Percentiles rank a stretch among this genome's conserved stretches.
These are phyloP conservation scores for Paecilomyces sp. DNA, from an alignment of 2,329 filamentous ascomycete genomes.

Conservation along the genomic window DNA sequence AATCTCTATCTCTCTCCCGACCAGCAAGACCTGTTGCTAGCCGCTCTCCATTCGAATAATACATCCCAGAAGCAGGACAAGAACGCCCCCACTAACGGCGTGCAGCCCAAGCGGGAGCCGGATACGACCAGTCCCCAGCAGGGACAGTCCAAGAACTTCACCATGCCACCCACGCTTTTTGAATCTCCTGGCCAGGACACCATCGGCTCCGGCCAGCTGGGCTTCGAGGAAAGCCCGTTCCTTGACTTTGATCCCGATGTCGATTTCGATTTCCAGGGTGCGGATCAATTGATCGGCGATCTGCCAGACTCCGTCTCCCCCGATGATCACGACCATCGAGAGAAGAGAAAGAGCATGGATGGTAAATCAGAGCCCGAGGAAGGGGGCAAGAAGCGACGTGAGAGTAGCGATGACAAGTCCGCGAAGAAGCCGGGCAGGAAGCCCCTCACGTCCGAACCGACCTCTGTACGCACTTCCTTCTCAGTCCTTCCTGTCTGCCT, in stretches of 20 bases:
- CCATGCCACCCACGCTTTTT: constrained; percentile 22
- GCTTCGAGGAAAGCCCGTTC: constrained; percentile 69
- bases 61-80: constrained; percentile 26
- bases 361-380: constrained; percentile 55
- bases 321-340: constrained; percentile 46
- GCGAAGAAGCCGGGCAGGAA: constrained; percentile 96
- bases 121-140: constrained; percentile 26
- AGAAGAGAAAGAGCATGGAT: constrained; percentile 51
- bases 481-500: not conserved
- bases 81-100: constrained; percentile 6
- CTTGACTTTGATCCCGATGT: constrained; percentile 76
- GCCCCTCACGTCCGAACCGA: constrained; percentile 90
- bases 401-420: constrained; percentile 73
- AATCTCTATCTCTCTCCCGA: constrained; percentile 66
- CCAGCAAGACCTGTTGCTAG: constrained; percentile 69
- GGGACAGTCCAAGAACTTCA: constrained; percentile 32
- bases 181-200: constrained; percentile 25
- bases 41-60: constrained; percentile 67
- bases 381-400: constrained; percentile 61
- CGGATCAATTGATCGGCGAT: constrained; percentile 68
- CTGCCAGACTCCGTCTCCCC: constrained; percentile 45
- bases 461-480: constrained; percentile 62
- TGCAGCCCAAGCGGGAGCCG: constrained; percentile 14
- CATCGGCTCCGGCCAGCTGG: constrained; percentile 41
- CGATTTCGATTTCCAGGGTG: constrained; percentile 61